Conservation (phyloP, 2,329 filamentous ascomycete species). For the Colletotrichum coccodes region DNA sequence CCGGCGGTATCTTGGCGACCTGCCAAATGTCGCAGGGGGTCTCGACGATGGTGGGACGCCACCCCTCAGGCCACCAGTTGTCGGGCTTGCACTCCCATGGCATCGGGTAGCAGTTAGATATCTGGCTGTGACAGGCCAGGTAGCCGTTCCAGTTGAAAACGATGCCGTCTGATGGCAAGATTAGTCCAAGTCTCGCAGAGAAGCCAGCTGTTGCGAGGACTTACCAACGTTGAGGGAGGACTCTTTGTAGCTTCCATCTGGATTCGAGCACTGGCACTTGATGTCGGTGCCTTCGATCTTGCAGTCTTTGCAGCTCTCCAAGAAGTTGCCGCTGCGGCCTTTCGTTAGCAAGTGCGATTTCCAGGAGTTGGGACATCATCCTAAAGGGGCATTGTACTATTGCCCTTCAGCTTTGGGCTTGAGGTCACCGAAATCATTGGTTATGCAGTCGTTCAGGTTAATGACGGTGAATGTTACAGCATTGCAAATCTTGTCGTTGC, state of each 20-base stretch:
- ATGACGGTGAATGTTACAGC: constrained; percentile 5
- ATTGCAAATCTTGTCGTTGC: constrained; percentile 19
- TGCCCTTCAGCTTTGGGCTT: neutral
- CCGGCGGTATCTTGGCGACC: neutral
- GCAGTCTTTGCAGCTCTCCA: constrained; percentile 22
- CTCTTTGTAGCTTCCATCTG: constrained; percentile 4
- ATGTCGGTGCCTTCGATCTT: neutral
- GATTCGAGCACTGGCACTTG: constrained; percentile 13
- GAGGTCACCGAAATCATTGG: constrained; percentile 1
- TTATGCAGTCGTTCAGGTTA: constrained; percentile 27
- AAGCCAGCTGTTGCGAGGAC: neutral
- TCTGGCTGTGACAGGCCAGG: constrained; percentile 10
- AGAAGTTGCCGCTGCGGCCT: neutral
- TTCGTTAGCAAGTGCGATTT: neutral
- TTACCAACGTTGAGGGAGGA: constrained; percentile 19
- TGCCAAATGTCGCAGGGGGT: constrained; percentile 18
- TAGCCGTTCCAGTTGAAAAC: constrained; percentile 28
- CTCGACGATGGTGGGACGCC: neutral
- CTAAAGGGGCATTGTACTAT: neutral
- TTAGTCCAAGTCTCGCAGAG: neutral
- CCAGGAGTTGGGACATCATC: neutral
- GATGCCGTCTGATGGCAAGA: neutral
- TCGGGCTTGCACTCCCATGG: constrained; percentile 9
- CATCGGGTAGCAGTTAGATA: constrained; percentile 16
- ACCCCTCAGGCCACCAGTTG: constrained; percentile 25